Conservation (phyloP, 163 green algal genomes). For the Smithsoniella earleae region DNA sequence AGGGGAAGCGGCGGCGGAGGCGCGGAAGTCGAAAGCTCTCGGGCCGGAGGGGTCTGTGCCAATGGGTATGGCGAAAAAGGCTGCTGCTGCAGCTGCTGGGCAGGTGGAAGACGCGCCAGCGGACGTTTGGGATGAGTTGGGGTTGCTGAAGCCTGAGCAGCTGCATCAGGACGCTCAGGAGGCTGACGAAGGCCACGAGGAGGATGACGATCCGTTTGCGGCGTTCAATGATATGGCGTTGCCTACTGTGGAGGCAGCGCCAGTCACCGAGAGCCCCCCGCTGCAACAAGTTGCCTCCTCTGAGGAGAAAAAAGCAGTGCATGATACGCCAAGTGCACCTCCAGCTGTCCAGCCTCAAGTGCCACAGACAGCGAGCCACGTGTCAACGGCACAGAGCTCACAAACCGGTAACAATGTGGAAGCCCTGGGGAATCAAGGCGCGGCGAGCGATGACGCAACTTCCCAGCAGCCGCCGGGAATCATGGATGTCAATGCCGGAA, state of each 20-base stretch:
- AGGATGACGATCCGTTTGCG: slow-evolving; percentile 12
- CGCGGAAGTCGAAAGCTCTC: not conserved
- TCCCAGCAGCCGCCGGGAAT: not conserved
- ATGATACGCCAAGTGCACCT: too few species aligned
- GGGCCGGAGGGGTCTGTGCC: slow-evolving; percentile 12
- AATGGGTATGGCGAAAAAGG: not conserved
- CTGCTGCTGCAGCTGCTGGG: not conserved
- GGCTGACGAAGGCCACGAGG: not conserved
- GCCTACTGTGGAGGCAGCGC: not conserved
- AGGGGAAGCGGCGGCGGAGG: not conserved
- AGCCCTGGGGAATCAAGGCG: not conserved
- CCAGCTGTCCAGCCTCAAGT: too few species aligned
- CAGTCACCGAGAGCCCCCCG: not conserved
- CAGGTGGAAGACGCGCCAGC: not conserved
- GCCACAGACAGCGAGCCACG: not conserved
- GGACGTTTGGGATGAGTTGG: slow-evolving; percentile 19
- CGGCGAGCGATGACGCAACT: not conserved
- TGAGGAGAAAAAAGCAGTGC: not conserved
- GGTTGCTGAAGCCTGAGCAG: slow-evolving; percentile 18
- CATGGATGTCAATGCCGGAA: not conserved
- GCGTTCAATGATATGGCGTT: slow-evolving; percentile 11
- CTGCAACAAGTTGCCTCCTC: not conserved
- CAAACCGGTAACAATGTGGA: too few species aligned
- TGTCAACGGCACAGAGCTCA: too few species aligned
- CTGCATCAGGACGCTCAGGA: not conserved